Percentiles rank a stretch among this genome's conserved stretches.
phyloP scores from a whole-genome alignment of 495 filamentous ascomycete genomes.

The Haplographium delicatum region DNA sequence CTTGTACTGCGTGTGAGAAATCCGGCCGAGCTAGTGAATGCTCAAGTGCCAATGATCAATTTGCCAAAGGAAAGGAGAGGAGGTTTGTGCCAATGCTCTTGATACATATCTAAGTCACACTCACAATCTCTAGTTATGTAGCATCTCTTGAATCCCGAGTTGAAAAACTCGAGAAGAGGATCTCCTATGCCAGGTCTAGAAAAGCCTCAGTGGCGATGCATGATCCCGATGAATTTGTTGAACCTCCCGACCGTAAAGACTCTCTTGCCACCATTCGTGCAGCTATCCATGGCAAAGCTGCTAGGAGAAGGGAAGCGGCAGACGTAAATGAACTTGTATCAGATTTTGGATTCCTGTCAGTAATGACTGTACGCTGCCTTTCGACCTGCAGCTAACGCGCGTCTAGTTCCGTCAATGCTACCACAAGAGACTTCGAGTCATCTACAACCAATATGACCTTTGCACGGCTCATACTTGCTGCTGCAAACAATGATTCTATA shows the following conservation, averaged over 20 bases:
- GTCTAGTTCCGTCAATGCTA: conserved; percentile 78
- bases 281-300: conserved; percentile 55
- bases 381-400: conserved; percentile 1
- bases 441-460: conserved; percentile 82
- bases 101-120: background rate
- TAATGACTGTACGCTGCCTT: conserved; percentile 9
- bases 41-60: conserved; percentile 90
- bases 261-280: conserved; percentile 53
- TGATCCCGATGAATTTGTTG: conserved; percentile 38
- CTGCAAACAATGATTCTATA: conserved; percentile 60
- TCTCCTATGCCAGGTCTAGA: conserved; percentile 54
- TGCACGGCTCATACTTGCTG: conserved; percentile 71
- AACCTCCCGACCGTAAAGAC: conserved; percentile 46
- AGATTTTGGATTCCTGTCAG: conserved; percentile 74
- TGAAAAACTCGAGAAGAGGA: conserved; percentile 73
- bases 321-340: conserved; percentile 77
- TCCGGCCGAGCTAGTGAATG: conserved; percentile 75
- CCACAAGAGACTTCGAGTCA: conserved; percentile 84
- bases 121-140: conserved; percentile 61
- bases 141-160: conserved; percentile 83
- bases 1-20: conserved; percentile 88
- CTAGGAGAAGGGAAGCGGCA: conserved; percentile 56
- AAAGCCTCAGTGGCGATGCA: conserved; percentile 50
- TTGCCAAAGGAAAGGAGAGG: conserved; percentile 87
- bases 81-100: conserved; percentile 35